Percentiles rank a stretch among this genome's conserved stretches.
Evolutionary conservation across 768 basidiomycete genomes (phyloP).

Genomic region (Clitopilus hobsonii): DNA sequence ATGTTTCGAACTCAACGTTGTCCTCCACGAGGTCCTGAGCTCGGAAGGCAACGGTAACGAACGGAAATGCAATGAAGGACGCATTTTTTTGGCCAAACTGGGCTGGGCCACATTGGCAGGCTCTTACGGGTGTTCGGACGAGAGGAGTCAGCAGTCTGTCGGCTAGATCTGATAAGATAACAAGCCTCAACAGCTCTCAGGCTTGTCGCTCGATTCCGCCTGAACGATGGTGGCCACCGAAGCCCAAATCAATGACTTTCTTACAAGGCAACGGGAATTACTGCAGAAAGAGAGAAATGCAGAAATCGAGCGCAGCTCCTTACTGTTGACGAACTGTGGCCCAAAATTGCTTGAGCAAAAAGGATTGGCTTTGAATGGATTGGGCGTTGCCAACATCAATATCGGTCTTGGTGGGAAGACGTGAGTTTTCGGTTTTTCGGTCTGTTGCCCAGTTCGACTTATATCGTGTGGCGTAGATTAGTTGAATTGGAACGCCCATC

Average conservation of each 20-base stretch:
- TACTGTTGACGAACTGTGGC: constrained; percentile 79
- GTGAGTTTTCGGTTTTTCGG: constrained; percentile 42
- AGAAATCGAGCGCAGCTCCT: constrained; percentile 77
- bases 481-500: constrained; percentile 82
- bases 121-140: no score
- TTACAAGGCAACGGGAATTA: constrained; percentile 62
- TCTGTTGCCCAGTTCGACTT: constrained; percentile 1
- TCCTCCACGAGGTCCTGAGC: not conserved
- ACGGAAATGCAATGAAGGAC: no score
- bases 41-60: no score
- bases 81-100: no score
- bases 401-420: constrained; percentile 92
- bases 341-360: constrained; percentile 84
- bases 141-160: not conserved
- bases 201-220: not conserved
- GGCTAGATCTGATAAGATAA: constrained; percentile 1
- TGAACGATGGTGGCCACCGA: constrained; percentile 24
- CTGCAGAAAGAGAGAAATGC: constrained; percentile 71
- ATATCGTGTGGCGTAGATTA: constrained; percentile 49
- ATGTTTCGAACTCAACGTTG: not conserved
- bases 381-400: constrained; percentile 67
- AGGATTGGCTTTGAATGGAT: constrained; percentile 72
- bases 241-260: constrained; percentile 47
- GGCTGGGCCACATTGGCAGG: no score
- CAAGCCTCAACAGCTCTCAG: not conserved